Conservation (phyloP, 495 filamentous ascomycete species). For the Talaromyces ruber region DNA sequence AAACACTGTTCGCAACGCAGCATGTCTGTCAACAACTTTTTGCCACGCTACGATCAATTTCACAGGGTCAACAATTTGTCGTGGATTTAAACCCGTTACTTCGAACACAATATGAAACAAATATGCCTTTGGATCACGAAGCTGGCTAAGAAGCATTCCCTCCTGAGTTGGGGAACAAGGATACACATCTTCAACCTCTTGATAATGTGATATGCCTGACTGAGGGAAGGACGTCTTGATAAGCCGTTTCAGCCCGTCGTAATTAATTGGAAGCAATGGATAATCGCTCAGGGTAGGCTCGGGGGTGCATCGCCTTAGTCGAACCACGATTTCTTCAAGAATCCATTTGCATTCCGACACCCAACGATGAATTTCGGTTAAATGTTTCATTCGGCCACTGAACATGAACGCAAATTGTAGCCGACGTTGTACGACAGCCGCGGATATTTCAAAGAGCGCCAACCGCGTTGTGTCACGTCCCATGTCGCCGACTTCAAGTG, state of each 20-base stretch:
- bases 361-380: conserved; percentile 49
- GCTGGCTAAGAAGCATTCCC: conserved; percentile 56
- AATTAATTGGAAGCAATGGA: conserved; percentile 54
- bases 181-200: conserved; percentile 49
- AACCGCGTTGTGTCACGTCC: conserved; percentile 41
- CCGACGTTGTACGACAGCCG: conserved; percentile 48
- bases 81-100: conserved; percentile 18
- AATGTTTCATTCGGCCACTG: conserved; percentile 49
- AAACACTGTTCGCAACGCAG: conserved; percentile 47
- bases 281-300: conserved; percentile 55
- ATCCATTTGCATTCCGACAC: conserved; percentile 50
- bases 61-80: conserved; percentile 24
- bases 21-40: conserved; percentile 43
- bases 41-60: conserved; percentile 43
- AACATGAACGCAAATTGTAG: conserved; percentile 55
- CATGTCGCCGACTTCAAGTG: conserved; percentile 37
- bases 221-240: conserved; percentile 35
- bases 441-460: conserved; percentile 56
- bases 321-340: conserved; percentile 44
- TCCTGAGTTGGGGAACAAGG: conserved; percentile 60
- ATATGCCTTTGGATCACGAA: conserved; percentile 39
- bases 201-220: conserved; percentile 34
- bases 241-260: conserved; percentile 37
- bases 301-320: conserved; percentile 36
- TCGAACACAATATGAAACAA: conserved; percentile 40